A percentile compares a stretch with the other conserved stretches of the same genome.
These are phyloP conservation scores for Daldinia eschscholtzii DNA, from an alignment of 2,329 filamentous ascomycete genomes.

Conservation along the genomic window DNA sequence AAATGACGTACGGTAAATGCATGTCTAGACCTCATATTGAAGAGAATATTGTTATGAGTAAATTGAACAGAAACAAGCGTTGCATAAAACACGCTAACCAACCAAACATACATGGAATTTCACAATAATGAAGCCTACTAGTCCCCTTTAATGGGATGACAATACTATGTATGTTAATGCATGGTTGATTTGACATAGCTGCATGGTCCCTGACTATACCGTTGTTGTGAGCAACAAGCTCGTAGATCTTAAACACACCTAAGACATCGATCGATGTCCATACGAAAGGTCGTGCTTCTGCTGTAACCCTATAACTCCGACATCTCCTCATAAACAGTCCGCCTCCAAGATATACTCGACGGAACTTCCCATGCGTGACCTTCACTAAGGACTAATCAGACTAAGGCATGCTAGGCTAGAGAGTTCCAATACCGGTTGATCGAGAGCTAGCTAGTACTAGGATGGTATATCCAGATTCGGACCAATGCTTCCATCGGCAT, in stretches of 20 bases:
- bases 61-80: constrained; percentile 3
- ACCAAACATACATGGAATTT: neutral
- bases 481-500: neutral
- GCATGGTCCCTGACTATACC: constrained; percentile 1
- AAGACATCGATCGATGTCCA: constrained; percentile 5
- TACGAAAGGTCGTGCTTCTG: neutral
- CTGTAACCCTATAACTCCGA: neutral
- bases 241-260: constrained; percentile 10
- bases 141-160: neutral
- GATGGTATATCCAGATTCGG: neutral
- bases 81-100: neutral
- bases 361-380: neutral
- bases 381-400: neutral
- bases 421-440: neutral
- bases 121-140: neutral
- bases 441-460: constrained; percentile 1
- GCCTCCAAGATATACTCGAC: constrained; percentile 4
- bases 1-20: neutral
- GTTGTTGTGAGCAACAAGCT: neutral
- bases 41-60: neutral
- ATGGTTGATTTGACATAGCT: constrained; percentile 4
- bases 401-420: neutral
- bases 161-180: constrained; percentile 10
- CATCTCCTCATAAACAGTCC: neutral
- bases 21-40: neutral